Evolutionary conservation across 1,284 basidiomycete species (phyloP), one percentile per base, ranked within the genome.

Genomic region (Leccinum laetum): DNA sequence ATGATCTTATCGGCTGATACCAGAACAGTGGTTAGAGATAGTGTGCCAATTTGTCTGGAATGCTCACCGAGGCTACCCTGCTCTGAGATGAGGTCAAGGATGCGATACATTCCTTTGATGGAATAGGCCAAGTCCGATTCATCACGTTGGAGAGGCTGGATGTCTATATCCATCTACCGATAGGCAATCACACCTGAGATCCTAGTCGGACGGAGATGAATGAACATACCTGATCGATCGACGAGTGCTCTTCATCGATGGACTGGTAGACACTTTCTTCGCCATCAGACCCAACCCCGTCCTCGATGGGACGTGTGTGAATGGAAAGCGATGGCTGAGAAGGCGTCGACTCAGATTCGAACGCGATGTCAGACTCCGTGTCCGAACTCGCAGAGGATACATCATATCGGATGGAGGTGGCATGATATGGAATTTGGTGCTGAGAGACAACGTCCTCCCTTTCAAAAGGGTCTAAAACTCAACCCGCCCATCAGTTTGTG

Each of bases 1-100:
- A 88, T 81, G 44, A 88, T 80, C 68, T 88, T 87, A 64, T 86
- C 84, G 52, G 84, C 84, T 87, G 65, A 60, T 21, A 16, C 49
- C 13, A 29, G 0, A 60, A 56, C n/a, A 46, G 37, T 1, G 2
- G 41, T 44, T 10, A 37, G 14, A 56, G 35, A 11, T 35, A 10
- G 14, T 0, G 8, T 2, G 6, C 16, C 1, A 1, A 16, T 11
- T 9, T 13, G 3, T 60, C 10, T 26, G 4, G 37, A 21, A 58
- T 35, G 52, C 77, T 69, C 68, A 84, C 85, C 84, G 5, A 84
- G 75, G 53, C 79, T 84, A 1, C 82, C 81, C 49, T 79, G 77
- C 67, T 87, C 86, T 21, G 75, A 78, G 61, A 86, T 80, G 5
- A 86, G 75, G 64, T 87, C 83, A 14, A 87, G 75, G 32, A 87